Evolutionary conservation across 2,329 filamentous ascomycete species (phyloP).

Genomic region (Juglanconis juglandina): DNA sequence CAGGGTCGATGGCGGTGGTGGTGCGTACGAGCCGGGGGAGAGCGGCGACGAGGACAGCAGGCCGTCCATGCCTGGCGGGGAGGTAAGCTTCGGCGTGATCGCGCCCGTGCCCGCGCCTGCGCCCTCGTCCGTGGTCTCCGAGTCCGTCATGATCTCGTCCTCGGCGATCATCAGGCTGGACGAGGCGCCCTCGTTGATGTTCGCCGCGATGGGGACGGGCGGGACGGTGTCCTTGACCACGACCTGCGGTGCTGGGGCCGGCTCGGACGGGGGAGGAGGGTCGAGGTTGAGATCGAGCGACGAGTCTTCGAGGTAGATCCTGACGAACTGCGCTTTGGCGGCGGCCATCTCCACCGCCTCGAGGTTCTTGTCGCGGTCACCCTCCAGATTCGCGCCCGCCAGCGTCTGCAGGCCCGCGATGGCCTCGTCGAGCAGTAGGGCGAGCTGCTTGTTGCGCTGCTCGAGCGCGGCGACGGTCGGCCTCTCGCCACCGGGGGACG

Average conservation of each 20-base stretch:
- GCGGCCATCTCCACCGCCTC: slow-evolving; percentile 57
- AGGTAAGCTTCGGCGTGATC: slow-evolving; percentile 7
- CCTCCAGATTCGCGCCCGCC: slow-evolving; percentile 46
- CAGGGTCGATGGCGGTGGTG: not conserved
- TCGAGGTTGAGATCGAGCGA: slow-evolving; percentile 30
- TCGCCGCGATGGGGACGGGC: not conserved
- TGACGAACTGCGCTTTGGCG: slow-evolving; percentile 64
- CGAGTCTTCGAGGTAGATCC: slow-evolving; percentile 57
- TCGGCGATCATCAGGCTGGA: slow-evolving; percentile 13
- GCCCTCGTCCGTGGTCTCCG: slow-evolving; percentile 8
- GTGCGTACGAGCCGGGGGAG: not conserved
- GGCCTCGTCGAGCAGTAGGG: slow-evolving; percentile 65
- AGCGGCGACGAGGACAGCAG: not conserved
- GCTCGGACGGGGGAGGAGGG: slow-evolving; percentile 22
- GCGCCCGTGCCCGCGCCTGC: not conserved
- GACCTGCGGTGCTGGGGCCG: slow-evolving; percentile 22
- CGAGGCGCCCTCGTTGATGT: slow-evolving; percentile 10
- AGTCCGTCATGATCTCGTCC: slow-evolving; percentile 17
- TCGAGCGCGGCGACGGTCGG: slow-evolving; percentile 51
- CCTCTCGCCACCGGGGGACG: slow-evolving; percentile 25
- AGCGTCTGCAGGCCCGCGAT: slow-evolving; percentile 60
- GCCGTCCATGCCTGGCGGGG: slow-evolving; percentile 2
- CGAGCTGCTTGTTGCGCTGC: slow-evolving; percentile 62
- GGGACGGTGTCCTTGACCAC: slow-evolving; percentile 21
- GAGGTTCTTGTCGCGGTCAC: slow-evolving; percentile 45